Evolutionary conservation across 2,329 filamentous ascomycete genomes (phyloP).

Genomic region (Incumbomyces delicatus): DNA sequence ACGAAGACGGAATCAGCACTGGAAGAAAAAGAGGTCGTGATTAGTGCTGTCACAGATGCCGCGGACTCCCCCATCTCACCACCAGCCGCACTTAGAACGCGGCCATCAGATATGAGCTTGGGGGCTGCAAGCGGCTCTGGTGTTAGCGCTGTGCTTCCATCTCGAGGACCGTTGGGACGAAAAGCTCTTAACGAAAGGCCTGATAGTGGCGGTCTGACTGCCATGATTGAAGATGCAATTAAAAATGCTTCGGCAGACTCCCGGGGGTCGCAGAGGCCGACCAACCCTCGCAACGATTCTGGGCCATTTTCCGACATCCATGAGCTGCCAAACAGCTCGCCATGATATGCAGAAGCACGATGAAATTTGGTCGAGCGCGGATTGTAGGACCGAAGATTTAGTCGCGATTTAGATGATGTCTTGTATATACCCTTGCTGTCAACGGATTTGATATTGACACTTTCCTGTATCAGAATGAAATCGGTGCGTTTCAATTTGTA

Average conservation of each 20-base stretch:
- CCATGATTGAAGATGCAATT: slow-evolving; percentile 24
- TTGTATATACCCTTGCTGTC: not conserved
- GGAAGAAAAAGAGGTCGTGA: slow-evolving; percentile 19
- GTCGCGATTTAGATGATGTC: not conserved
- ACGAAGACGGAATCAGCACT: slow-evolving; percentile 6
- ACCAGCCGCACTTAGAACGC: slow-evolving; percentile 6
- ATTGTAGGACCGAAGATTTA: not conserved
- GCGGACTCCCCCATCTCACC: not conserved
- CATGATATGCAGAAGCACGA: not conserved
- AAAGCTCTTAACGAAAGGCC: slow-evolving; percentile 8
- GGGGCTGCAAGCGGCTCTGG: slow-evolving; percentile 15
- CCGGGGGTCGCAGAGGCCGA: slow-evolving; percentile 14
- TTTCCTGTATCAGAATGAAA: too few relatives aligned
- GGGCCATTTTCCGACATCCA: slow-evolving; percentile 36
- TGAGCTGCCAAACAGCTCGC: slow-evolving; percentile 19
- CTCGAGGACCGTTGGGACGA: slow-evolving; percentile 8
- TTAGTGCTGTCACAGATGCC: not conserved
- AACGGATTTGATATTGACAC: too few relatives aligned
- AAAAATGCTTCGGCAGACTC: slow-evolving; percentile 17
- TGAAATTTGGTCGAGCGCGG: too few relatives aligned
- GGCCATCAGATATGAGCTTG: slow-evolving; percentile 13
- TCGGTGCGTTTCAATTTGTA: too few relatives aligned
- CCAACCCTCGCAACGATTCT: slow-evolving; percentile 23
- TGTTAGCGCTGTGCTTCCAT: slow-evolving; percentile 13
- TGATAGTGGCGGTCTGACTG: slow-evolving; percentile 24